Evolutionary conservation across 805 yeast species (phyloP).

Genomic region (Kockiozyma suomiensis): DNA sequence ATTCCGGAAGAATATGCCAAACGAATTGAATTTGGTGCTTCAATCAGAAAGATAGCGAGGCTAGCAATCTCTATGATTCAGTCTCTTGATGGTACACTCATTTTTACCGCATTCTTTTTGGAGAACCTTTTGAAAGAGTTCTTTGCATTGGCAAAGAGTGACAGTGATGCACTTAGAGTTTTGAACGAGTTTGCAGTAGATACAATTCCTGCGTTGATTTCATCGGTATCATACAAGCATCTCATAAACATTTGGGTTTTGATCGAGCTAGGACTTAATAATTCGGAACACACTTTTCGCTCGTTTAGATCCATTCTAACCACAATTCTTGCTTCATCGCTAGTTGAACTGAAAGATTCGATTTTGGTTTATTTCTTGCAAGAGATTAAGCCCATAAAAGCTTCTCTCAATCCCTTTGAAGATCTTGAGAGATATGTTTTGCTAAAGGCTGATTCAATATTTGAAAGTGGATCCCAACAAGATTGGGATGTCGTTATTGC

Average conservation of each 20-base stretch:
- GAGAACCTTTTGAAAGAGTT: conserved; percentile 15
- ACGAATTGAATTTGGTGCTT: not conserved
- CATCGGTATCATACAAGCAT: conserved; percentile 8
- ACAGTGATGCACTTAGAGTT: not conserved
- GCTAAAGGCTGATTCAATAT: not conserved
- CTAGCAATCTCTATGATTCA: not conserved
- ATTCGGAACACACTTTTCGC: not conserved
- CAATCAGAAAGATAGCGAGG: conserved; percentile 3
- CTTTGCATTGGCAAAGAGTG: not conserved
- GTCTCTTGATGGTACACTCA: not conserved
- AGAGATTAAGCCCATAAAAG: not conserved
- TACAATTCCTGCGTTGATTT: conserved; percentile 12
- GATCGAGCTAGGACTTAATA: not conserved
- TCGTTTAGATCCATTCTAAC: not conserved
- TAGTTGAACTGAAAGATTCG: conserved; percentile 8
- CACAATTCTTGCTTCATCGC: conserved; percentile 12
- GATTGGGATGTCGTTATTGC: conserved; percentile 25
- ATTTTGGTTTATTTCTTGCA: conserved; percentile 9
- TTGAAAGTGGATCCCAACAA: conserved; percentile 2
- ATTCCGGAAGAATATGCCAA: conserved; percentile 14
- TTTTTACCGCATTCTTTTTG: conserved; percentile 6
- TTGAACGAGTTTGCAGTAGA: conserved; percentile 16
- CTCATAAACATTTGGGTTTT: conserved; percentile 21
- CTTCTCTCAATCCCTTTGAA: not conserved
- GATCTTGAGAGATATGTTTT: conserved; percentile 14